Conservation (phyloP, 2,329 filamentous ascomycete species). For the Blumeria graminis region DNA sequence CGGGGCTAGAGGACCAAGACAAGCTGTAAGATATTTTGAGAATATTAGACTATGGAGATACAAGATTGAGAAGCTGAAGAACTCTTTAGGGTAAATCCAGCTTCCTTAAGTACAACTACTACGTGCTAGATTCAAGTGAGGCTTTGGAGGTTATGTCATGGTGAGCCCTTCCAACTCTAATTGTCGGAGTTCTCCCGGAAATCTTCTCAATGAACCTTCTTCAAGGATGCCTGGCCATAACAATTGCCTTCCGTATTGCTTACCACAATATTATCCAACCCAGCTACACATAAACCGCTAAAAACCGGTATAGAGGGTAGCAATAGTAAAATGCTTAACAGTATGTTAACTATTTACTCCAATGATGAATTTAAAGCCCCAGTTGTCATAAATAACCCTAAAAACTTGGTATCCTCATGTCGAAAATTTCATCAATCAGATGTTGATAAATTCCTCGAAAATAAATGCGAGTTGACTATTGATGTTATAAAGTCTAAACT, state of each 20-base stretch:
- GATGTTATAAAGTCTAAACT: neutral
- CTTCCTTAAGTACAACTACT: no score
- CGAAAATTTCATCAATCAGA: neutral
- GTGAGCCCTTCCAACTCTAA: no score
- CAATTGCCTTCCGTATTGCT: neutral
- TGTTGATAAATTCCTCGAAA: neutral
- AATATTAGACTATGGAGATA: no score
- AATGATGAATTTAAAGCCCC: neutral
- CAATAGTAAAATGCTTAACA: neutral
- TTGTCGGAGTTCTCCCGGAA: no score
- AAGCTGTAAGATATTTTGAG: no score
- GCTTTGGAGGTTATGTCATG: no score
- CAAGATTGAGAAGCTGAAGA: no score
- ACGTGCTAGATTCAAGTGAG: no score
- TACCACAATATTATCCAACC: neutral
- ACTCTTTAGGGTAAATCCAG: no score
- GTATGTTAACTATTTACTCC: neutral
- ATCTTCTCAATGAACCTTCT: no score
- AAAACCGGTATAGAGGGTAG: neutral
- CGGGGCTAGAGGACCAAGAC: no score
- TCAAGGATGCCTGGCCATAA: no score
- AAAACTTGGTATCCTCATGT: neutral
- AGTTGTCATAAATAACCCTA: neutral
- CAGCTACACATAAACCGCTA: neutral
- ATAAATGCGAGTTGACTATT: neutral